Evolutionary conservation across 345 rosid species (phyloP).

Genomic region (Rhizophora mangle): DNA sequence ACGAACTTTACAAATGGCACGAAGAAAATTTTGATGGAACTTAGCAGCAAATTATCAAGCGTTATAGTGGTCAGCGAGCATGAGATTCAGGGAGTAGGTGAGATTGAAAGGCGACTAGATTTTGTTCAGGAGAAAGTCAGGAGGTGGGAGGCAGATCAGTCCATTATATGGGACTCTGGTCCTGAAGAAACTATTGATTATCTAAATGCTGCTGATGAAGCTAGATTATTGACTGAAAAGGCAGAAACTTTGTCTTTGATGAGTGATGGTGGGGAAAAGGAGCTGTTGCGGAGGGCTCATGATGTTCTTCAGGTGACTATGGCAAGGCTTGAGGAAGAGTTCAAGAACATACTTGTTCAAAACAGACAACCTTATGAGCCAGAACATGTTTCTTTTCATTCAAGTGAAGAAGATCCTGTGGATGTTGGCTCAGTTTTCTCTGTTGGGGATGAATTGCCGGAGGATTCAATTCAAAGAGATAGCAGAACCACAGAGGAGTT

Average conservation of each 20-base stretch:
- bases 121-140: conserved; percentile 58
- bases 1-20: conserved; percentile 51
- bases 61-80: conserved; percentile 32
- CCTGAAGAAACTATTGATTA: conserved; percentile 46
- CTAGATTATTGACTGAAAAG: conserved; percentile 46
- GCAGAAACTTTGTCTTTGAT: conserved; percentile 38
- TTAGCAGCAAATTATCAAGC: conserved; percentile 56
- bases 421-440: conserved; percentile 57
- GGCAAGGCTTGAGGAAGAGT: conserved; percentile 88
- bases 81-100: conserved; percentile 19
- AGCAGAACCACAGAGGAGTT: conserved; percentile 54
- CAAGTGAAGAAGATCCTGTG: conserved; percentile 53
- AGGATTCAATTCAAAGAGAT: conserved; percentile 49
- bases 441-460: conserved; percentile 56
- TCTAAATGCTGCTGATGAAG: conserved; percentile 57
- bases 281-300: conserved; percentile 53
- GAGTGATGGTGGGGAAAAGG: conserved; percentile 32
- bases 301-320: conserved; percentile 78
- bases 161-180: conserved; percentile 73
- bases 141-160: conserved; percentile 62
- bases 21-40: conserved; percentile 53
- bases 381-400: conserved; percentile 62
- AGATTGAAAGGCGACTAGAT: conserved; percentile 41
- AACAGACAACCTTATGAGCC: conserved; percentile 67
- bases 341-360: conserved; percentile 63